Conservation (phyloP, 768 basidiomycete species). For the Amyloporia xantha region DNA sequence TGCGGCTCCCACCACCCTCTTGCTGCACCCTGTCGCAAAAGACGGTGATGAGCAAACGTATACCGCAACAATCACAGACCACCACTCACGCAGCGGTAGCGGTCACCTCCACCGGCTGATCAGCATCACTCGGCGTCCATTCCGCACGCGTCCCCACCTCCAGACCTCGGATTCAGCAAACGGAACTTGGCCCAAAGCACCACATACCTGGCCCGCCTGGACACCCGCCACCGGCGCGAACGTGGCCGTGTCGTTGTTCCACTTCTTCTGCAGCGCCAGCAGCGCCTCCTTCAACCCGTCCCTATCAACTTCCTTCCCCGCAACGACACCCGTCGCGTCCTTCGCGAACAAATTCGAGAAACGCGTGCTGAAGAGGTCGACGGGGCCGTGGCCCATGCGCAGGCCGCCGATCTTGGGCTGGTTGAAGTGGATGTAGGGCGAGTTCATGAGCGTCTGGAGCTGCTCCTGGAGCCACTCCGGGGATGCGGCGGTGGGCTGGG, state of each 20-base stretch:
- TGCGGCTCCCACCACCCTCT: constrained; percentile 15
- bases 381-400: constrained; percentile 23
- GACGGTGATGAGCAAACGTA: neutral
- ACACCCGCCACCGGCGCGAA: constrained; percentile 5
- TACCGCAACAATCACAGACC: neutral
- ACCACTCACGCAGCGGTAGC: constrained; percentile 19
- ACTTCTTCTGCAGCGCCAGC: constrained; percentile 23
- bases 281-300: constrained; percentile 21
- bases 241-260: constrained; percentile 13
- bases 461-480: constrained; percentile 20
- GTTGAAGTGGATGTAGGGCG: constrained; percentile 25
- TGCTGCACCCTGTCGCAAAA: constrained; percentile 10
- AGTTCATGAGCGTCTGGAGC: constrained; percentile 19
- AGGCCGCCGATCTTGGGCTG: constrained; percentile 11
- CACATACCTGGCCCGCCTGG: constrained; percentile 11
- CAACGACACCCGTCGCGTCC: constrained; percentile 19
- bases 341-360: constrained; percentile 22
- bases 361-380: constrained; percentile 26
- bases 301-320: constrained; percentile 18
- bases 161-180: neutral
- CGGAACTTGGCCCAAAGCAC: neutral
- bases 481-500: constrained; percentile 3
- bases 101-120: constrained; percentile 9
- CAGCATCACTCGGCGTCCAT: constrained; percentile 15
- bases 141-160: constrained; percentile 15